Evolutionary conservation across 352 stramenopile species (phyloP), one percentile per base, ranked within the genome.

Genomic region (Phytophthora tentaculata): DNA sequence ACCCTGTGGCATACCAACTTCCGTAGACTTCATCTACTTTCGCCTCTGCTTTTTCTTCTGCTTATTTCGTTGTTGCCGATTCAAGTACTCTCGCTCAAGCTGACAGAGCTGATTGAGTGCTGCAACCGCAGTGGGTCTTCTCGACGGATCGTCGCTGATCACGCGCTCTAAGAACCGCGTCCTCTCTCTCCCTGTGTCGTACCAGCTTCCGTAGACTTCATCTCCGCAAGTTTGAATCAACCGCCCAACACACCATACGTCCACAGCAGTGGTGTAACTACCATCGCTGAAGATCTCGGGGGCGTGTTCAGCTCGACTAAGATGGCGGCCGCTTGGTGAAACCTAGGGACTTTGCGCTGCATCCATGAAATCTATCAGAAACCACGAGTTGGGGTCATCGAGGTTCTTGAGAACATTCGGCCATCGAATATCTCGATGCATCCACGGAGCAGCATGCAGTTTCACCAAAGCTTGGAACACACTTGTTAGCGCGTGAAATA

Each of bases 361-460:
- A 19, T 65, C 56, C 56, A 61, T 67, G 35, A 75, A 72, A 29
- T 68, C 62, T n/a, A n/a, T n/a, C n/a, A n/a, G n/a, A n/a, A n/a
- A n/a, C n/a, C n/a, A n/a, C n/a, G n/a, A n/a, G n/a, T 37, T 17
- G 12, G 32, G 2, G 16, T 24, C 44, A 64, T 71, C 61, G 6
- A 43, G 55, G 56, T n/a, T 48, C 43, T 64, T 62, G 2, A 75
- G 44, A 32, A 71, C 50, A 59, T 74, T 74, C 2, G 50, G 44
- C 67, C 68, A 71, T 50, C 62, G 68, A 52, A 72, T 57, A 53
- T 69, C 62, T 45, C 68, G 56, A 63, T 75, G 62, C 51, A 72
- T 68, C 62, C 61, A 71, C 22, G 43, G 65, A 29, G 12, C 50
- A 68, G 26, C 20, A 57, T 75, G 68, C 23, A 72, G 22, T 22